phyloP scores from a whole-genome alignment of 257 asterid species.

The Cinchona pubescens region DNA sequence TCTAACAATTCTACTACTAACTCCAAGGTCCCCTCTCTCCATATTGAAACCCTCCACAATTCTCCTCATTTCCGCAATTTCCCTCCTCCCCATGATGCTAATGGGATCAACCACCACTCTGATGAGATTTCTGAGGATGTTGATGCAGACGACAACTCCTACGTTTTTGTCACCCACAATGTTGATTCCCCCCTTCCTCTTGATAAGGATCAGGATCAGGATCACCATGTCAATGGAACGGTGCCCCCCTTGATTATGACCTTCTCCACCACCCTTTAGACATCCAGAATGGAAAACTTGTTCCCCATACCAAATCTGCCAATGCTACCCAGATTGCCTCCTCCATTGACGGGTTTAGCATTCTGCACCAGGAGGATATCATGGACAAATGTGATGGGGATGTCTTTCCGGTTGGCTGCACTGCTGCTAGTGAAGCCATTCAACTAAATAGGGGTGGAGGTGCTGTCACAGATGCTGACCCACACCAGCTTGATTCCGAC shows the following conservation, averaged over 20 bases:
- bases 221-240: constrained; percentile 6
- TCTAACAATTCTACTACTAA: not conserved
- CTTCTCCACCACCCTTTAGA: not conserved
- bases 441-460: constrained; percentile 13
- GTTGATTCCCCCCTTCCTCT: constrained; percentile 25
- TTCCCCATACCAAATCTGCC: not conserved
- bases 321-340: not conserved
- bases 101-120: constrained; percentile 28
- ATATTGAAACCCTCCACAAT: not conserved
- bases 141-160: constrained; percentile 39
- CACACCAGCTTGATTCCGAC: constrained; percentile 1
- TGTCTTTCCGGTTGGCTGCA: not conserved
- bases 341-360: not conserved
- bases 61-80: not conserved
- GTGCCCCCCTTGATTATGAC: not conserved
- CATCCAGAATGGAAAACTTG: constrained; percentile 1
- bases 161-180: constrained; percentile 39
- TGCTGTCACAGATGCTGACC: constrained; percentile 4
- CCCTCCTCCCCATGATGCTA: constrained; percentile 10
- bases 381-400: not conserved
- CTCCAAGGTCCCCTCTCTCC: not conserved
- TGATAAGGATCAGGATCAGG: constrained; percentile 4
- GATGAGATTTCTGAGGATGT: constrained; percentile 10
- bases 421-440: not conserved
- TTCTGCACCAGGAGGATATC: not conserved